Evolutionary conservation across 768 basidiomycete species (phyloP).

Genomic region (Phylloporus sp.): DNA sequence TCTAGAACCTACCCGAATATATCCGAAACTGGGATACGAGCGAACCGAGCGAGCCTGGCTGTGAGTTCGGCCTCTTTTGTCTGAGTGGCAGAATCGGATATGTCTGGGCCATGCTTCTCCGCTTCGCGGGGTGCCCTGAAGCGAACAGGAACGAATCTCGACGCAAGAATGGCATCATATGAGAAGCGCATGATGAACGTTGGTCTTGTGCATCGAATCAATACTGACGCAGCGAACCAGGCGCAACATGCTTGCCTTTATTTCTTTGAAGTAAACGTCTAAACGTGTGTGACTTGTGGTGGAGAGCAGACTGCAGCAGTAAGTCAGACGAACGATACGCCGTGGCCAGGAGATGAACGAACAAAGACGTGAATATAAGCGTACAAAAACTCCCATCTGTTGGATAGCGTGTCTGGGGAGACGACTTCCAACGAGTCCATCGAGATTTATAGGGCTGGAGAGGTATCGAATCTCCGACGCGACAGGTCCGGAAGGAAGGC

Average conservation of each 20-base stretch:
- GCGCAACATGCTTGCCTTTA: conserved; percentile 9
- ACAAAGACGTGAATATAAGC: conserved; percentile 27
- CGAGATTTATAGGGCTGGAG: conserved; percentile 18
- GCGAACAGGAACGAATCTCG: conserved; percentile 19
- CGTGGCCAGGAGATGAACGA: conserved; percentile 8
- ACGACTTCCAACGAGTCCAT: not conserved
- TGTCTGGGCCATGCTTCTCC: conserved; percentile 25
- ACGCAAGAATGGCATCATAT: conserved; percentile 18
- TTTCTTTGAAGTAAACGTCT: conserved; percentile 13
- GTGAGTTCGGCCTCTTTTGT: conserved; percentile 21
- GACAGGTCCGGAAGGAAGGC: conserved; percentile 20
- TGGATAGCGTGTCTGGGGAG: conserved; percentile 25
- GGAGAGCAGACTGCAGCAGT: conserved; percentile 19
- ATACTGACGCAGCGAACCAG: not conserved
- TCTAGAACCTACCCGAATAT: conserved; percentile 22
- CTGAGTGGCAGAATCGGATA: conserved; percentile 9
- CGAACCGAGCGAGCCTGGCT: conserved; percentile 23
- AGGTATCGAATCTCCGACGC: conserved; percentile 25
- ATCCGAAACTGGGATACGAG: conserved; percentile 18
- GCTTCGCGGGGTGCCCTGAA: conserved; percentile 11
- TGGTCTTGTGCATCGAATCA: conserved; percentile 13
- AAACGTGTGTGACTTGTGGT: conserved; percentile 29
- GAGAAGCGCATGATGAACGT: conserved; percentile 21
- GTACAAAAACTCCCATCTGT: conserved; percentile 32
- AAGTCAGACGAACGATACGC: conserved; percentile 6